Evolutionary conservation across 306 rosid species (phyloP).

Genomic region (Vigna angularis): DNA sequence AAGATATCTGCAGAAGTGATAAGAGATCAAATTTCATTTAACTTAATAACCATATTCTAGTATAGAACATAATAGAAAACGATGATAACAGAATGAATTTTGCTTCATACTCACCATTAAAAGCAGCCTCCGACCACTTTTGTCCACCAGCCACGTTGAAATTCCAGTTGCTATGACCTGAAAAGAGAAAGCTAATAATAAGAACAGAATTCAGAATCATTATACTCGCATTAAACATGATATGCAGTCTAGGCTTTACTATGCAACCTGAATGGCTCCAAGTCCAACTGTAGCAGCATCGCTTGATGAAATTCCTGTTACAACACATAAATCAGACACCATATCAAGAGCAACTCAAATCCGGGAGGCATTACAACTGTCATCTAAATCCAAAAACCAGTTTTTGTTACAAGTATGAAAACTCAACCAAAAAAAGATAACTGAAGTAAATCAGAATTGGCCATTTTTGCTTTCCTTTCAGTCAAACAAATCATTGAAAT

Average conservation of each 20-base stretch:
- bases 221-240: constrained; percentile 13
- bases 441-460: not conserved
- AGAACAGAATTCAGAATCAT: constrained; percentile 23
- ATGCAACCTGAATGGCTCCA: constrained; percentile 74
- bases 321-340: constrained; percentile 42
- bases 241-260: constrained; percentile 8
- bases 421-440: constrained; percentile 25
- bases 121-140: constrained; percentile 79
- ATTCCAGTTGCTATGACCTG: constrained; percentile 78
- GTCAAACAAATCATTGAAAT: not conserved
- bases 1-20: constrained; percentile 64
- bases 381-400: constrained; percentile 22
- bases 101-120: constrained; percentile 61
- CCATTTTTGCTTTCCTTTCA: not conserved
- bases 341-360: constrained; percentile 33
- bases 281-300: constrained; percentile 72
- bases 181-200: constrained; percentile 31
- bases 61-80: constrained; percentile 2
- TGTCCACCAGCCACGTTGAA: constrained; percentile 84
- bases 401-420: constrained; percentile 33
- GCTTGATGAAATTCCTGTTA: constrained; percentile 75
- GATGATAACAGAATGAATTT: not conserved
- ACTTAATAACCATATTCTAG: constrained; percentile 27
- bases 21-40: constrained; percentile 15
- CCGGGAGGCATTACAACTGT: constrained; percentile 17